phyloP scores from a whole-genome alignment of 2,329 filamentous ascomycete genomes.

The Coniochaeta ligniaria region DNA sequence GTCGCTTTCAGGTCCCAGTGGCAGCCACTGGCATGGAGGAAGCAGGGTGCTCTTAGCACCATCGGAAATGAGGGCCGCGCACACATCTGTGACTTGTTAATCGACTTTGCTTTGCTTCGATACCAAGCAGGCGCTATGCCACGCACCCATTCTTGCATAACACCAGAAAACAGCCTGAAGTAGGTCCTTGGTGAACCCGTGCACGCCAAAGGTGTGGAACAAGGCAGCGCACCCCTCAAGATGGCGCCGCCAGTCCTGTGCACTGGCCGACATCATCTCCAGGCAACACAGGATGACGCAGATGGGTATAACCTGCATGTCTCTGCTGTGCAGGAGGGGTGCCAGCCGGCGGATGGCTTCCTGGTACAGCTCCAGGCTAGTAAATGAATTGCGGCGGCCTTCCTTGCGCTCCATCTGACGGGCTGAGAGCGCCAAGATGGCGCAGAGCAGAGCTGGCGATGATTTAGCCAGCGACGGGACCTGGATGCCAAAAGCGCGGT shows the following conservation, averaged over 20 bases:
- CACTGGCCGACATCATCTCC: constrained; percentile 35
- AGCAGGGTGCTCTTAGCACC: constrained; percentile 44
- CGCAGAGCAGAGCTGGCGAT: constrained; percentile 39
- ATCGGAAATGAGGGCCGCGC: constrained; percentile 47
- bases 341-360: constrained; percentile 38
- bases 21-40: constrained; percentile 41
- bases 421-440: constrained; percentile 46
- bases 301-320: constrained; percentile 25
- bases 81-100: constrained; percentile 44
- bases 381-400: no score
- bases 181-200: constrained; percentile 44
- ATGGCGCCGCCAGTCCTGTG: constrained; percentile 45
- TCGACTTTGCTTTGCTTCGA: no score
- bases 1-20: constrained; percentile 25
- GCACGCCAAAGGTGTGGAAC: constrained; percentile 44
- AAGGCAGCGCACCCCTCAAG: constrained; percentile 51
- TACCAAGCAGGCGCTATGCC: no score
- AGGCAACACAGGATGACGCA: constrained; percentile 31
- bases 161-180: constrained; percentile 52
- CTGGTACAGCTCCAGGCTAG: constrained; percentile 49
- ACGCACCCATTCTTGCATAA: constrained; percentile 51
- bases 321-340: constrained; percentile 24
- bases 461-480: constrained; percentile 40
- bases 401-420: constrained; percentile 45
- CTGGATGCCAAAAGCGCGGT: constrained; percentile 43